Evolutionary conservation across 495 filamentous ascomycete genomes (phyloP).

Genomic region (Friedmanniomyces simplex): DNA sequence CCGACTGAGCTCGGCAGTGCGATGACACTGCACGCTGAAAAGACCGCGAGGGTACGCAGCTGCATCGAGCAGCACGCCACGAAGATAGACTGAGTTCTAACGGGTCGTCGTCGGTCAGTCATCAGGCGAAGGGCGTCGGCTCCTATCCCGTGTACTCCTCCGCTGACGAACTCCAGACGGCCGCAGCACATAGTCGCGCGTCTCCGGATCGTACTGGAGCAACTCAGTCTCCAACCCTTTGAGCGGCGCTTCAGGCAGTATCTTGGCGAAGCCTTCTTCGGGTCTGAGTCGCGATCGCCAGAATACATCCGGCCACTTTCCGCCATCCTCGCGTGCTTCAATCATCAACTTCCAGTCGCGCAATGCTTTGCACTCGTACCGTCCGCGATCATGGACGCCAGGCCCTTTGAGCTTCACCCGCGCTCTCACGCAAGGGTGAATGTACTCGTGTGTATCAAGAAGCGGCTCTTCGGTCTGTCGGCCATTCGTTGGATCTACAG

Average conservation of each 20-base stretch:
- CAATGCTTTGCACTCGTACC: slow-evolving; percentile 46
- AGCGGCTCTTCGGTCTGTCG: slow-evolving; percentile 36
- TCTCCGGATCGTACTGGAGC: slow-evolving; percentile 26
- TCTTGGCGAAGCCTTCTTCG: slow-evolving; percentile 19
- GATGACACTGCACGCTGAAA: neutral
- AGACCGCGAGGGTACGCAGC: too few species aligned
- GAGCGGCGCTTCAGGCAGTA: slow-evolving; percentile 32
- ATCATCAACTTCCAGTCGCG: slow-evolving; percentile 35
- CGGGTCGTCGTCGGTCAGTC: neutral
- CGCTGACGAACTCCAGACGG: slow-evolving; percentile 22
- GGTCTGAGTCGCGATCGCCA: slow-evolving; percentile 24
- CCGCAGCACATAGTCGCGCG: slow-evolving; percentile 26
- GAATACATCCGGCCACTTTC: slow-evolving; percentile 24
- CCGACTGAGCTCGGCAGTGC: neutral
- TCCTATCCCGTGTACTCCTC: slow-evolving; percentile 4
- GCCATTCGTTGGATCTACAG: slow-evolving; percentile 42
- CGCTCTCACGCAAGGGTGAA: slow-evolving; percentile 52
- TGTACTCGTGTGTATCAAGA: slow-evolving; percentile 51
- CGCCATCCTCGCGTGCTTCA: slow-evolving; percentile 20
- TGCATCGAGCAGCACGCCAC: too few species aligned
- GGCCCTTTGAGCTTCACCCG: slow-evolving; percentile 45
- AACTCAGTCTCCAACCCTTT: slow-evolving; percentile 29
- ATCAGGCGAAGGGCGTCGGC: neutral
- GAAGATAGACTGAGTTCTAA: too few species aligned
- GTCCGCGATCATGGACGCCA: slow-evolving; percentile 43